These are phyloP conservation scores for Dryadomyces quercus-mongolicae DNA, from an alignment of 2,329 filamentous ascomycete species.

Conservation along the genomic window DNA sequence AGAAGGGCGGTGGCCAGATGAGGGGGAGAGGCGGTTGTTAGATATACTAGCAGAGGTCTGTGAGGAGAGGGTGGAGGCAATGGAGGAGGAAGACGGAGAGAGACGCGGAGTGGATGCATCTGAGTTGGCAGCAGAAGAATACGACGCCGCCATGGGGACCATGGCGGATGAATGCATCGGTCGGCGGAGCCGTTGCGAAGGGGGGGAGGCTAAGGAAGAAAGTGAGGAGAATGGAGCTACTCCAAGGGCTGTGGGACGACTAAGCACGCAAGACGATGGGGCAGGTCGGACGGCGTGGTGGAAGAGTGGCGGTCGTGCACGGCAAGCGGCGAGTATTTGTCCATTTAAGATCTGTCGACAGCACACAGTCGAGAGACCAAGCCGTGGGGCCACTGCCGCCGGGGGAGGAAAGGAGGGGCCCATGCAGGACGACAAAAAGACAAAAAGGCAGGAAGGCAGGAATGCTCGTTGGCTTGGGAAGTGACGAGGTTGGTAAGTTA, in stretches of 20 bases:
- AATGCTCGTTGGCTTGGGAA: too few species aligned
- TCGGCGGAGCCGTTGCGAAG: not conserved
- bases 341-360: slow-evolving; percentile 11
- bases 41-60: slow-evolving; percentile 32
- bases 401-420: not conserved
- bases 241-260: slow-evolving; percentile 1
- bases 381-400: slow-evolving; percentile 3
- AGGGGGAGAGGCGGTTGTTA: slow-evolving; percentile 38
- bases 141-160: slow-evolving; percentile 31
- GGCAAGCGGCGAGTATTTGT: slow-evolving; percentile 7
- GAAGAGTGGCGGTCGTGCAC: not conserved
- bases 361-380: slow-evolving; percentile 7
- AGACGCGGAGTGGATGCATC: slow-evolving; percentile 45
- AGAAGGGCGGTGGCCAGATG: slow-evolving; percentile 35
- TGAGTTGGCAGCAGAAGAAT: slow-evolving; percentile 29
- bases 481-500: not conserved
- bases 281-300: not conserved
- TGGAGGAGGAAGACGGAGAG: slow-evolving; percentile 35
- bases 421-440: not conserved
- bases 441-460: not conserved
- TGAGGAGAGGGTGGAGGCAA: slow-evolving; percentile 33
- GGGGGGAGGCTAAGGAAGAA: not conserved
- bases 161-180: slow-evolving; percentile 13
- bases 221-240: not conserved
- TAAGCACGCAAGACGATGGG: slow-evolving; percentile 1